A percentile compares a stretch with the other conserved stretches of the same genome.
These are phyloP conservation scores for Lodderomyces parapsilosis DNA, from an alignment of 1,139 yeast species.

Conservation along the genomic window DNA sequence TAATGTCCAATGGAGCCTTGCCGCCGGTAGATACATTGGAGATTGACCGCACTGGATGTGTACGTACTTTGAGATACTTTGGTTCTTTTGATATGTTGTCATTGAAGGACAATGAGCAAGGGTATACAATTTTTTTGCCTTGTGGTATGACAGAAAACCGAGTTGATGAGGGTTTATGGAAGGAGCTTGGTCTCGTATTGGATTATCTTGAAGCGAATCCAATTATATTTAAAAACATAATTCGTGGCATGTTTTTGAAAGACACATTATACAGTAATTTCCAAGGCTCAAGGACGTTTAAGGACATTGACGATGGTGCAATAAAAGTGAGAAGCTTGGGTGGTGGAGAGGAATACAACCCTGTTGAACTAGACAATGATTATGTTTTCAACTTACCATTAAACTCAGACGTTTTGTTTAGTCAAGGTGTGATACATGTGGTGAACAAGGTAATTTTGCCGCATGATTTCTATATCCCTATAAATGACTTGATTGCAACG, in stretches of 20 bases:
- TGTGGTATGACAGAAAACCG: slow-evolving; percentile 41
- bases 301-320: slow-evolving; percentile 33
- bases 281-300: slow-evolving; percentile 19
- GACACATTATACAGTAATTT: slow-evolving; percentile 70
- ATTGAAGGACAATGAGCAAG: slow-evolving; percentile 51
- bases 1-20: slow-evolving; percentile 36
- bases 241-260: slow-evolving; percentile 61
- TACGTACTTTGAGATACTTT: slow-evolving; percentile 35
- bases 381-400: slow-evolving; percentile 33
- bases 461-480: slow-evolving; percentile 47
- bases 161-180: slow-evolving; percentile 51
- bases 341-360: slow-evolving; percentile 26
- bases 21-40: slow-evolving; percentile 30
- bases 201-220: slow-evolving; percentile 57
- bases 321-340: slow-evolving; percentile 21
- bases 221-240: slow-evolving; percentile 46
- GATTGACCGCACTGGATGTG: slow-evolving; percentile 37
- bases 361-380: slow-evolving; percentile 20
- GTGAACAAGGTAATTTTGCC: slow-evolving; percentile 61
- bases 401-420: slow-evolving; percentile 70
- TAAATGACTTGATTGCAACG: slow-evolving; percentile 53
- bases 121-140: slow-evolving; percentile 80
- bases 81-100: slow-evolving; percentile 28
- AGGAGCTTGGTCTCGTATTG: slow-evolving; percentile 56
- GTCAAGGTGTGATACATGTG: slow-evolving; percentile 85